Conservation (phyloP, 2,329 filamentous ascomycete species). For the Colletotrichum liaoningense region DNA sequence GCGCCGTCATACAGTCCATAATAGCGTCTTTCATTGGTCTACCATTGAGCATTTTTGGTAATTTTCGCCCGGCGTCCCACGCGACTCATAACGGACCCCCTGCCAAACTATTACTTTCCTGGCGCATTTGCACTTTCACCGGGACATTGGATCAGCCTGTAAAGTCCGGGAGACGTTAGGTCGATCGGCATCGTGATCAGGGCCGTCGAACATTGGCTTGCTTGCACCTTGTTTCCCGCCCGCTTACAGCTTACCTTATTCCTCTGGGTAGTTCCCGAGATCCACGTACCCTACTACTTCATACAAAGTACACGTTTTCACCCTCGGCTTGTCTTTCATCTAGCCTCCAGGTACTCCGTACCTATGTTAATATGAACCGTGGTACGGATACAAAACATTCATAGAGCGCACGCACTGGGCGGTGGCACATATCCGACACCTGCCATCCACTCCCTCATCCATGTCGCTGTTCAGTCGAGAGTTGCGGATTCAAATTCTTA, state of each 20-base stretch:
- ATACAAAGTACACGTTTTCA: background rate
- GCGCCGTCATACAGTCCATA: slow-evolving; percentile 19
- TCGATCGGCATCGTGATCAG: background rate
- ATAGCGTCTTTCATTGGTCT: slow-evolving; percentile 14
- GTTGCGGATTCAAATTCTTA: background rate
- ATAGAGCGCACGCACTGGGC: background rate
- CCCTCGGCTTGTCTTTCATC: background rate
- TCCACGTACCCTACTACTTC: background rate
- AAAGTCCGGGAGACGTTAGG: background rate
- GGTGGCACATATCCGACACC: background rate
- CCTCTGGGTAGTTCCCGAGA: background rate
- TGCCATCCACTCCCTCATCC: background rate
- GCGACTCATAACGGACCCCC: slow-evolving; percentile 2
- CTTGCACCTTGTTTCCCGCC: background rate
- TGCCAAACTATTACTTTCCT: slow-evolving; percentile 2
- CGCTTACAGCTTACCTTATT: background rate
- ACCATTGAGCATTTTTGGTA: slow-evolving; percentile 9
- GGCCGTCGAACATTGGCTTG: background rate
- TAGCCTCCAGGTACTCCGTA: no score
- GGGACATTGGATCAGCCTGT: background rate
- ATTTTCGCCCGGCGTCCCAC: slow-evolving; percentile 27
- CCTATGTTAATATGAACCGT: no score
- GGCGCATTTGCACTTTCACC: background rate
- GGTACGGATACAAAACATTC: background rate
- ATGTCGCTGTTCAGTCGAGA: background rate